Percentiles rank a stretch among this genome's conserved stretches.
These are phyloP conservation scores for Yarrowia sp. DNA, from an alignment of 805 yeast genomes.

Conservation along the genomic window DNA sequence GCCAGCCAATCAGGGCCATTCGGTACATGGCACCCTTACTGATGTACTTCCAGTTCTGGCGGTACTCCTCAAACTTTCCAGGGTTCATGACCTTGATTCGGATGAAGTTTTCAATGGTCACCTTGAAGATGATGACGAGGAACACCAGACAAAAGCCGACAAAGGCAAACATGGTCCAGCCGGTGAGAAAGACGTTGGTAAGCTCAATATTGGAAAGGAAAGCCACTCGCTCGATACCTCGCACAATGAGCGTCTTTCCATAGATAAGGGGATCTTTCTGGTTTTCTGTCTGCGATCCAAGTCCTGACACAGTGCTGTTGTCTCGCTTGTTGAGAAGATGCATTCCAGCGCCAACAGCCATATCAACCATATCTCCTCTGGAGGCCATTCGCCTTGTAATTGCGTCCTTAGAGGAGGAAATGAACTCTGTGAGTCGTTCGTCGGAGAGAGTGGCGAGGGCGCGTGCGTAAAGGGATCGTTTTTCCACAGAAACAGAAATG, in stretches of 20 bases:
- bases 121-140: slow-evolving; percentile 57
- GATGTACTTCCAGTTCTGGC: slow-evolving; percentile 78
- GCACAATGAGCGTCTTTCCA: slow-evolving; percentile 69
- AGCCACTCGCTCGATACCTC: slow-evolving; percentile 92
- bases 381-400: slow-evolving; percentile 13
- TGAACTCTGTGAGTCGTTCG: background rate
- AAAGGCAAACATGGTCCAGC: slow-evolving; percentile 77
- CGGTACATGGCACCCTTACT: slow-evolving; percentile 88
- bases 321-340: background rate
- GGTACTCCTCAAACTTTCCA: slow-evolving; percentile 67
- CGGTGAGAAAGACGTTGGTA: slow-evolving; percentile 81
- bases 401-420: slow-evolving; percentile 1
- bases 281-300: slow-evolving; percentile 34
- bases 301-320: background rate
- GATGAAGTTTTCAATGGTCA: slow-evolving; percentile 62
- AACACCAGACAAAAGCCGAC: slow-evolving; percentile 60
- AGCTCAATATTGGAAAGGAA: slow-evolving; percentile 81
- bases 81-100: slow-evolving; percentile 57
- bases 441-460: slow-evolving; percentile 28
- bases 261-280: slow-evolving; percentile 60
- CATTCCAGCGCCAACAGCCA: background rate
- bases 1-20: slow-evolving; percentile 76
- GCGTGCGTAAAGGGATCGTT: slow-evolving; percentile 31
- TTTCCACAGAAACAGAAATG: slow-evolving; percentile 76
- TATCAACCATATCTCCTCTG: slow-evolving; percentile 4